A percentile compares a stretch with the other conserved stretches of the same genome.
Conservation (phyloP, 805 yeast genomes). For the Candida arabinofermentans region DNA sequence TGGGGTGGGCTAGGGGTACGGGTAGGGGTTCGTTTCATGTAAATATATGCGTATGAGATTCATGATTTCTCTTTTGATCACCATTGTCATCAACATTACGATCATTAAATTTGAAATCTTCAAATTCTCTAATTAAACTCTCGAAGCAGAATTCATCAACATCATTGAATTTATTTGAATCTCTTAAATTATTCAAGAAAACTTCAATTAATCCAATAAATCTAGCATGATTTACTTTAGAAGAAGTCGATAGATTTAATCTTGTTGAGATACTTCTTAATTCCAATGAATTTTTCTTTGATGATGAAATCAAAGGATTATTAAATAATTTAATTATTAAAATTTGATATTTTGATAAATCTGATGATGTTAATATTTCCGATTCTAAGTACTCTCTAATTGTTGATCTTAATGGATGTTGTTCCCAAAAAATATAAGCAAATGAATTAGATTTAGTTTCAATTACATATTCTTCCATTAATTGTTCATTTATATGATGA, state of each 20-base stretch:
- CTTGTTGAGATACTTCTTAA: conserved; percentile 13
- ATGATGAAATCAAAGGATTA: conserved; percentile 12
- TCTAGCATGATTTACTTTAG: conserved; percentile 6
- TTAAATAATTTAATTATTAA: conserved; percentile 9
- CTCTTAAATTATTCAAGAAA: conserved; percentile 15
- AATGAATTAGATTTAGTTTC: conserved; percentile 9
- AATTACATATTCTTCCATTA: conserved; percentile 10
- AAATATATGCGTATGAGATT: neutral
- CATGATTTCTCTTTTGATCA: neutral
- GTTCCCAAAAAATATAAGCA: conserved; percentile 27
- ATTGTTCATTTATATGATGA: conserved; percentile 6
- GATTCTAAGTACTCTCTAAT: conserved; percentile 11
- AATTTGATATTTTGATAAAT: conserved; percentile 2
- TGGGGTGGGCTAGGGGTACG: no score
- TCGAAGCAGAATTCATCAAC: neutral
- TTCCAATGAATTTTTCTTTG: conserved; percentile 2
- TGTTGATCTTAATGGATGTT: conserved; percentile 12
- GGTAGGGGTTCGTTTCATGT: no score
- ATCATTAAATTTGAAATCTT: conserved; percentile 1
- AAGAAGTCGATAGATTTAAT: conserved; percentile 5
- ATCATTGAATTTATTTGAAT: conserved; percentile 1
- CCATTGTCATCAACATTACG: neutral
- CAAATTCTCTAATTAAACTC: conserved; percentile 1
- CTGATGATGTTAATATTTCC: neutral
- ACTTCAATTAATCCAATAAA: conserved; percentile 14